These are phyloP conservation scores for Fusarium sublunatum DNA, from an alignment of 2,329 filamentous ascomycete species.

Conservation along the genomic window DNA sequence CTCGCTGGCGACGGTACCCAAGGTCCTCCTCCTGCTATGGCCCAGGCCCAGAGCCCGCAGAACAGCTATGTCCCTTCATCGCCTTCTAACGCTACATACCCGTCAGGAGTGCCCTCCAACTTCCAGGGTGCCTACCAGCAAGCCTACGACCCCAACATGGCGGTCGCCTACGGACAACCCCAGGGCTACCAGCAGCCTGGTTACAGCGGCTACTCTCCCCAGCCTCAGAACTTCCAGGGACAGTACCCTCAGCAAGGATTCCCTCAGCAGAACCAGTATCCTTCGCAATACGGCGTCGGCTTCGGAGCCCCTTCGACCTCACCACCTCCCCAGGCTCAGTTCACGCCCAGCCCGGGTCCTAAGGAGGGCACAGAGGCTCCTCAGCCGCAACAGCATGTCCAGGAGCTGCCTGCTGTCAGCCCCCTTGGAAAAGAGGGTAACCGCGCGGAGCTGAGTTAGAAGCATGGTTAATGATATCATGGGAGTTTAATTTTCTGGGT, in stretches of 20 bases:
- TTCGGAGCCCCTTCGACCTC: constrained; percentile 41
- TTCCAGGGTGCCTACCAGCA: constrained; percentile 41
- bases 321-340: constrained; percentile 42
- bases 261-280: constrained; percentile 41
- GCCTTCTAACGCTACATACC: constrained; percentile 41
- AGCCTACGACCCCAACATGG: constrained; percentile 43
- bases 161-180: constrained; percentile 40
- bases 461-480: neutral
- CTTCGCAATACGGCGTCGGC: constrained; percentile 36
- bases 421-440: constrained; percentile 49
- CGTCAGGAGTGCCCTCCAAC: constrained; percentile 45
- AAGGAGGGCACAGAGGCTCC: constrained; percentile 30
- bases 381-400: constrained; percentile 33
- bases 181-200: constrained; percentile 39
- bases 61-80: constrained; percentile 39
- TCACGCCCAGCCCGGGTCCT: constrained; percentile 48
- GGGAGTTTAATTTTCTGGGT: constrained; percentile 15
- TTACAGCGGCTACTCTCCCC: constrained; percentile 40
- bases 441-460: constrained; percentile 49
- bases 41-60: constrained; percentile 38
- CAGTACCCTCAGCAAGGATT: constrained; percentile 41
- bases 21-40: constrained; percentile 36
- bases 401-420: constrained; percentile 46
- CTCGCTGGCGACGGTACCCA: constrained; percentile 22
- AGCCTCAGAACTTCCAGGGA: constrained; percentile 33